Evolutionary conservation across 345 rosid species (phyloP).

Genomic region (Noccaea bulbosa): DNA sequence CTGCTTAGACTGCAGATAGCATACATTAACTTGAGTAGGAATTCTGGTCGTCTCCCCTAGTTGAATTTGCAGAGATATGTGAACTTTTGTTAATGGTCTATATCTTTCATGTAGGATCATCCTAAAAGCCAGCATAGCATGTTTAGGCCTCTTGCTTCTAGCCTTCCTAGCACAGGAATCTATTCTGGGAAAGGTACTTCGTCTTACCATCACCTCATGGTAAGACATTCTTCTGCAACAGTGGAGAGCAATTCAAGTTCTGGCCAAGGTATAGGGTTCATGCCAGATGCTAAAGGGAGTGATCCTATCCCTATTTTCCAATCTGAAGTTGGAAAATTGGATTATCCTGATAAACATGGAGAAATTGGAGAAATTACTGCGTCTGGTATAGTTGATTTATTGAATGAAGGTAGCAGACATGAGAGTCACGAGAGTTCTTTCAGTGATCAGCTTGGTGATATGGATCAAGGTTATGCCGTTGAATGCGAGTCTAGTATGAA

Average conservation of each 20-base stretch:
- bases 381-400: conserved; percentile 59
- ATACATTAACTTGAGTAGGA: not conserved
- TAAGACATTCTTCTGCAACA: conserved; percentile 71
- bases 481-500: conserved; percentile 48
- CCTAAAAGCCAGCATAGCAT: conserved; percentile 91
- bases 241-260: conserved; percentile 70
- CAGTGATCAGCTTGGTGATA: conserved; percentile 49
- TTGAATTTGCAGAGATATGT: conserved; percentile 11
- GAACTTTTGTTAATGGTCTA: conserved; percentile 13
- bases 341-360: conserved; percentile 53
- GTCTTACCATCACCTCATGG: conserved; percentile 60
- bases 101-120: conserved; percentile 63
- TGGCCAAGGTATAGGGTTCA: conserved; percentile 59
- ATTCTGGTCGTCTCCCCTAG: conserved; percentile 9
- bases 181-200: conserved; percentile 71
- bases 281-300: conserved; percentile 60
- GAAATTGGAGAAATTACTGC: conserved; percentile 63
- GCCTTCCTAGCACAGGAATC: conserved; percentile 90
- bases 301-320: conserved; percentile 53
- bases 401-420: conserved; percentile 48
- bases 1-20: not conserved
- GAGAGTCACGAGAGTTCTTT: conserved; percentile 48
- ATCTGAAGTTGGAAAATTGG: conserved; percentile 49
- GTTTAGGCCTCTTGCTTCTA: conserved; percentile 98
- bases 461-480: conserved; percentile 46